Evolutionary conservation across 2,329 filamentous ascomycete species (phyloP).

Genomic region (Paraconiothyrium brasiliense): DNA sequence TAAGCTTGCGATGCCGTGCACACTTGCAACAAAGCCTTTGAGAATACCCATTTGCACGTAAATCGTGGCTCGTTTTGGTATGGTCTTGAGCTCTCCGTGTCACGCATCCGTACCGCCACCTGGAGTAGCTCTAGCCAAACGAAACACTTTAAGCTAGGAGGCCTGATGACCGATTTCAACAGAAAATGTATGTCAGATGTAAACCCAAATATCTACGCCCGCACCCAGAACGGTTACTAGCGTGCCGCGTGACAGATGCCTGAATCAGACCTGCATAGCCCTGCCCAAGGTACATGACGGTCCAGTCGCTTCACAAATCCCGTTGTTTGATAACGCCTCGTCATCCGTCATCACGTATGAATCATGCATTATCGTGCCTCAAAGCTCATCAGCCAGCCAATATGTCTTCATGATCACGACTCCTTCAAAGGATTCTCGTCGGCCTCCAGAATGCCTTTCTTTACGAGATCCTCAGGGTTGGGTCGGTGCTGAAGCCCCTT

Average conservation of each 20-base stretch:
- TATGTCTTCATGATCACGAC: slow-evolving; percentile 13
- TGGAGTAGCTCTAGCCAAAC: too few species aligned
- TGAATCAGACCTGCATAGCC: not conserved
- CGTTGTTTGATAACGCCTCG: slow-evolving; percentile 1
- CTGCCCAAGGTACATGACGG: not conserved
- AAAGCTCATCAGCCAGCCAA: not conserved
- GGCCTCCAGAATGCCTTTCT: slow-evolving; percentile 78
- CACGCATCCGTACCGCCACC: too few species aligned
- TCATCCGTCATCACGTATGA: not conserved
- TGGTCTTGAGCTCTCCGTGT: too few species aligned
- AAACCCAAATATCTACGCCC: not conserved
- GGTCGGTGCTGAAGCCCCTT: slow-evolving; percentile 71
- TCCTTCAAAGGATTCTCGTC: slow-evolving; percentile 47
- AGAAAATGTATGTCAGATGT: not conserved
- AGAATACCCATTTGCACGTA: too few species aligned
- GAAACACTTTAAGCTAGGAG: too few species aligned
- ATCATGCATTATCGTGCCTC: not conserved
- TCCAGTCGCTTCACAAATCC: not conserved
- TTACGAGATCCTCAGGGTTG: slow-evolving; percentile 78
- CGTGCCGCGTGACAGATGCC: not conserved
- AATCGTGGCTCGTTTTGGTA: too few species aligned
- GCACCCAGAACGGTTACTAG: not conserved
- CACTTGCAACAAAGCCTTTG: too few species aligned
- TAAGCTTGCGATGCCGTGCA: too few species aligned
- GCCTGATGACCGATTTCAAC: too few species aligned